Percentiles rank a stretch among this genome's conserved stretches.
Evolutionary conservation across 2,329 filamentous ascomycete species (phyloP).

Genomic region (Xylaria sp.): DNA sequence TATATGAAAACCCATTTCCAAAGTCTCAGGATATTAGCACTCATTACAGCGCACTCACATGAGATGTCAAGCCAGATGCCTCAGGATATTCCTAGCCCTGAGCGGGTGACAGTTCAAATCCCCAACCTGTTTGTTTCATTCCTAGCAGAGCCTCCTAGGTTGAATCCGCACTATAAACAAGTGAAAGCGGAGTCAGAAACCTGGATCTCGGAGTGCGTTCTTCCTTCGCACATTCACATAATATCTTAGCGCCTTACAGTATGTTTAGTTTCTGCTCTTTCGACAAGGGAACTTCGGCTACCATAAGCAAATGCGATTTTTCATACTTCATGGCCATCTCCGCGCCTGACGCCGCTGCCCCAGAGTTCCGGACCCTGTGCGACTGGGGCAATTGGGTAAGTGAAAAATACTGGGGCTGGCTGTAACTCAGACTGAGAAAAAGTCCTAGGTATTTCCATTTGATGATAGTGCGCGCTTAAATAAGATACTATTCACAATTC

Average conservation of each 20-base stretch:
- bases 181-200: conserved; percentile 17
- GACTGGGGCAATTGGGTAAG: conserved; percentile 24
- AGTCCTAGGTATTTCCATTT: conserved; percentile 15
- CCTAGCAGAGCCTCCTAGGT: conserved; percentile 15
- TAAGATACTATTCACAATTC: background rate
- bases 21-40: no score
- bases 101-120: conserved; percentile 8
- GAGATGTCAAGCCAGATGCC: background rate
- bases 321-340: conserved; percentile 24
- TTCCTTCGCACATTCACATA: background rate
- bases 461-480: conserved; percentile 18
- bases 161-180: conserved; percentile 15
- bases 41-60: no score
- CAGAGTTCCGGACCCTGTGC: conserved; percentile 17
- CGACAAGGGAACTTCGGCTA: conserved; percentile 8
- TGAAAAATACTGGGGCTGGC: background rate
- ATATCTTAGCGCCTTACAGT: background rate
- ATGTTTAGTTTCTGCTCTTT: conserved; percentile 19
- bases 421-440: background rate
- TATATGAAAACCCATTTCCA: no score
- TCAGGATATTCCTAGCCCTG: background rate
- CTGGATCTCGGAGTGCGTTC: conserved; percentile 19
- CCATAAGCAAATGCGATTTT: conserved; percentile 19
- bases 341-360: conserved; percentile 9
- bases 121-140: conserved; percentile 21